These are phyloP conservation scores for Trichoderma sp. DNA, from an alignment of 2,329 filamentous ascomycete species.

Conservation along the genomic window DNA sequence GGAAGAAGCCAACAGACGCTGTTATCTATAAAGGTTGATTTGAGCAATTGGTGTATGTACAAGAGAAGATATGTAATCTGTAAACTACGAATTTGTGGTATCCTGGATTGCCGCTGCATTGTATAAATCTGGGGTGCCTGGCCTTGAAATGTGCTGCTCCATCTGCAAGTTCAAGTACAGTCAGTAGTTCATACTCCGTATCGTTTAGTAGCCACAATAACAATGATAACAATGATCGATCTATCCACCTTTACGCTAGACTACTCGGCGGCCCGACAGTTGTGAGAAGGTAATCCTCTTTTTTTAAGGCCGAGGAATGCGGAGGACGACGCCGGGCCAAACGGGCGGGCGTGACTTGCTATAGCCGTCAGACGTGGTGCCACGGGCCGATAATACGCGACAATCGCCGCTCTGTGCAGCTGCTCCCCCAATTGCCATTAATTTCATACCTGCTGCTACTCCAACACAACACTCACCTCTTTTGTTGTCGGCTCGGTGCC, in stretches of 20 bases:
- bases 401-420: slow-evolving; percentile 11
- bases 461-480: background rate
- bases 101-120: background rate
- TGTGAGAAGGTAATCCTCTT: background rate
- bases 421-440: background rate
- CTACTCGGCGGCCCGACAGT: slow-evolving; percentile 8
- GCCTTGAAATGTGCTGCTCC: too few relatives aligned
- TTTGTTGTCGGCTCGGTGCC: background rate
- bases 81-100: background rate
- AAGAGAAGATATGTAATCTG: background rate
- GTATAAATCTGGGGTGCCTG: background rate
- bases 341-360: background rate
- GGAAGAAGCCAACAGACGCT: slow-evolving; percentile 21
- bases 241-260: background rate
- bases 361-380: slow-evolving; percentile 13
- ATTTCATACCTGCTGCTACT: background rate
- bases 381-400: slow-evolving; percentile 22
- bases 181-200: background rate
- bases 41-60: slow-evolving; percentile 1
- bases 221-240: background rate
- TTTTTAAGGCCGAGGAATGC: slow-evolving; percentile 13
- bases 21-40: slow-evolving; percentile 20
- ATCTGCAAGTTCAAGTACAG: background rate
- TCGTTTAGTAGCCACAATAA: background rate
- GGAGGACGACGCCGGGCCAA: slow-evolving; percentile 3